Base-by-base conservation (phyloP, 2,329 filamentous ascomycete species). In the Fusarium sulawesiense region DNA sequence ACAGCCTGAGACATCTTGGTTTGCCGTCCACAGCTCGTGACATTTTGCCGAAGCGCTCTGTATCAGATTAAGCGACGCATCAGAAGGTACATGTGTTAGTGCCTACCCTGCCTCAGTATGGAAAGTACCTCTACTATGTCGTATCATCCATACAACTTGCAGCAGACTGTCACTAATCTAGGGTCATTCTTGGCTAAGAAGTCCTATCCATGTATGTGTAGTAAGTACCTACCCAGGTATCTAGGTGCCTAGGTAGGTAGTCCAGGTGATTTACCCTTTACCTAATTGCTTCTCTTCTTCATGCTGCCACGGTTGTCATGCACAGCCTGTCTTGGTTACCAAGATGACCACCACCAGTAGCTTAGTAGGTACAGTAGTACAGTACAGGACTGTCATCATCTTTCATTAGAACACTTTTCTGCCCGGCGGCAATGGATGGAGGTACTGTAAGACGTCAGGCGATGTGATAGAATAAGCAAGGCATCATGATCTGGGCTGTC, bases 41-140 rank as follows among this genome's bases (percentile, higher is more conserved):
- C 23, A 51, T 27, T 53, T n/a, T 48, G 41, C 27, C 41, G 57
- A 70, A 70, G 58, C 63, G 58, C 58, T 54, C 25, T 71, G 67
- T 64, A 64, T 60, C 67, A 64, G 50, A 56, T 61, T 64, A 60
- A 72, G 47, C 56, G 60, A 70, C 40, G n/a, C 23, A 44, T 16
- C 34, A 11, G 18, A 30, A 45, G 6, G 30, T 37, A 37, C 30
- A 16, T 37, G 47, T 29, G 11, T 12, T 12, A 29, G 27, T 29
- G 11, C 11, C 11, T 29, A 29, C 27, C 27, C 27, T 29, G 11
- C 27, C 11, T 29, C 11, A 13, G 27, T 2, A 29, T 29, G 27
- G 27, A 29, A 29, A 29, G 27, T 29, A 29, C 27, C 27, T 30
- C 6, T 30, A 30, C 27, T n/a, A 5, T 21, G 37, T 27, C 29